Evolutionary conservation across 495 filamentous ascomycete genomes (phyloP), one percentile per base, ranked within the genome.

Genomic region (Penicillium fimorum): DNA sequence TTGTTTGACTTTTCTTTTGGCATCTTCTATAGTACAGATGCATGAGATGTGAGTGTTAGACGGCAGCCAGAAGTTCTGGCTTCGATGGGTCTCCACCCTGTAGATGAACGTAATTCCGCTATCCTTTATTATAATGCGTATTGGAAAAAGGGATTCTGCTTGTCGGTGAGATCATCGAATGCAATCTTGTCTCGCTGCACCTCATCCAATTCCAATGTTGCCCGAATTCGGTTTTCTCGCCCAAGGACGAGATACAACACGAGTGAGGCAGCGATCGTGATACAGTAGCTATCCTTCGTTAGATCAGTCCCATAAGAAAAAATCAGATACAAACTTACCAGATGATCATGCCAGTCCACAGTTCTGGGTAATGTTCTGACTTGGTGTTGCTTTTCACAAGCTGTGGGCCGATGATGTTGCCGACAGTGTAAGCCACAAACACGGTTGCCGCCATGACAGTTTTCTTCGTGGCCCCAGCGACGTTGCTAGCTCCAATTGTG

Each of bases 381-480:
- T 82, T 82, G 1, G 81, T 86, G 64, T 84, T 69, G 37, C 76
- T 82, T 46, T 82, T 82, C 38, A 90, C 76, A 17, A 91, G 71
- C 67, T 87, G 84, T n/a, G 87, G 87, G 1, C 87, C 86, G 30
- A 90, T 80, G 47, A 90, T 90, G 57, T 86, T 85, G 17, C 88
- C 88, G 3, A 90, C 83, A 47, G 84, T 86, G 65, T 90, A 90
- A 0, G 85, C 87, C 0, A 88, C 85, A 57, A 90, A 91, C 27
- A 88, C 86, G 2, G 83, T 83, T 0, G 85, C 83, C 0, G 86
- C 84, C 76, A 85, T 90, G 57, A 85, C 78, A 53, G 82, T 84
- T 74, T 90, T 90, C 70, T 93, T 93, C 7, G 87, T 91, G 17
- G 86, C 82, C 0, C 89, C 89, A 1, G 88, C 88, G 1, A 91